Evolutionary conservation across 179 eudicot species (phyloP), one percentile per base, ranked within the genome.

Genomic region (Corrigiola litoralis): DNA sequence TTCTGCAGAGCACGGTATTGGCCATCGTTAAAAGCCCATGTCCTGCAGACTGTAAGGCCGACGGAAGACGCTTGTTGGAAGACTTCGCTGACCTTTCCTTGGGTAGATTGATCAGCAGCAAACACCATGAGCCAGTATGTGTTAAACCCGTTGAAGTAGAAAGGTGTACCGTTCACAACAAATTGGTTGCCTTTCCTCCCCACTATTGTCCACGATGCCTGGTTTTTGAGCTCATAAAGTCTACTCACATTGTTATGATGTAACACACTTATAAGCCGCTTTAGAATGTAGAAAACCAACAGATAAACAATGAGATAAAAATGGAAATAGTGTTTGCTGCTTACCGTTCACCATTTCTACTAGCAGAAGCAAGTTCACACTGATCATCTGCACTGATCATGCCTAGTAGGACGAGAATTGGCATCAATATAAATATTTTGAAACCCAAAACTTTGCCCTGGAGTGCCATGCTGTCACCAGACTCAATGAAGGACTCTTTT

Each of bases 21-120:
- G n/a, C 88, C 96, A 27, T 92, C 96, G 32, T 87, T 90, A 75
- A 90, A 92, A 76, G 97, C 98, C 98, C 95, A 92, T 20, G 98
- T 90, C 64, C 98, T 79, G 63, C 98, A 84, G 38, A 92, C 92
- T 7, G 88, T 75, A 29, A 92, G 66, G 1, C 96, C 92, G 20
- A 87, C 92, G 53, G 87, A 62, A 6, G 95, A 76, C 0, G 95
- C 98, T 58, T 89, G 84, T 45, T 85, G 81, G 53, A 92, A 89
- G 16, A 83, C 70, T 25, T 85, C 85, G 45, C 50, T 84, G 44
- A 92, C 95, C 61, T 87, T 89, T 48, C 76, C 82, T 54, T 87
- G 81, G 12, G 87, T 86, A 4, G 90, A 87, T 58, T 75, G 74
- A 75, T 92, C 97, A 8, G 75, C 82, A 6, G 89, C 92, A 63